Percentiles rank a stretch among this genome's conserved stretches.
phyloP scores from a whole-genome alignment of 2,329 filamentous ascomycete species.

The Tolypocladium pustulatum region DNA sequence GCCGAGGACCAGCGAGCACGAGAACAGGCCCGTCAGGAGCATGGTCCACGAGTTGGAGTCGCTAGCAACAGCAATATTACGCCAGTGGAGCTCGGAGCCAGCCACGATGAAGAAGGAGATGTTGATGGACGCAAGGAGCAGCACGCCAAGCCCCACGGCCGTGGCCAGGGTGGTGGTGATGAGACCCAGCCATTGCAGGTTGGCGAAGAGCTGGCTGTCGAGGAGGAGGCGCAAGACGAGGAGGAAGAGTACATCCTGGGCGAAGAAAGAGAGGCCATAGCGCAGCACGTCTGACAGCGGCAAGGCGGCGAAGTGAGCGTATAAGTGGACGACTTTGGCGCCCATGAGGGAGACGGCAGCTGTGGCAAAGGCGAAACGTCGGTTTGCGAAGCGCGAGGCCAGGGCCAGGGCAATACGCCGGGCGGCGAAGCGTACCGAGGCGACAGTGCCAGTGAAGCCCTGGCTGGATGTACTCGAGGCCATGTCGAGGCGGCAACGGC shows the following conservation, averaged over 20 bases:
- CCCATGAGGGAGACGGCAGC: slow-evolving; percentile 17
- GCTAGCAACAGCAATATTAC: slow-evolving; percentile 14
- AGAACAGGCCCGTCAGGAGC: slow-evolving; percentile 14
- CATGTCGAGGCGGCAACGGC: neutral
- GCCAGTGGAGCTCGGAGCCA: slow-evolving; percentile 17
- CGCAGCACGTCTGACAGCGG: slow-evolving; percentile 15
- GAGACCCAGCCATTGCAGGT: slow-evolving; percentile 10
- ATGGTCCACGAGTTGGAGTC: slow-evolving; percentile 14
- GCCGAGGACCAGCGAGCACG: slow-evolving; percentile 5
- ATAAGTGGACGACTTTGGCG: slow-evolving; percentile 21
- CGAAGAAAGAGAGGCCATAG: slow-evolving; percentile 24
- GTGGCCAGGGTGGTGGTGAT: slow-evolving; percentile 6
- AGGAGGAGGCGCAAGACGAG: slow-evolving; percentile 20
- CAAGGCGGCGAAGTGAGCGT: slow-evolving; percentile 19
- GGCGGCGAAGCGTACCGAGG: neutral
- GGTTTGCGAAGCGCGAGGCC: slow-evolving; percentile 14
- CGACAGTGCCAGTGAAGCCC: slow-evolving; percentile 1
- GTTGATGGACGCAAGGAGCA: slow-evolving; percentile 10
- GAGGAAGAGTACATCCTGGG: slow-evolving; percentile 20
- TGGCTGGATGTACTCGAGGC: neutral
- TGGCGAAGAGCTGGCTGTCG: slow-evolving; percentile 9
- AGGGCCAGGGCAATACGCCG: slow-evolving; percentile 7
- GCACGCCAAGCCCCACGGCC: slow-evolving; percentile 12
- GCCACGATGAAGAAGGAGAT: slow-evolving; percentile 21
- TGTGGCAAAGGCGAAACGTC: slow-evolving; percentile 20